Conservation (phyloP, 768 basidiomycete species). For the Lactarius akahatsu region DNA sequence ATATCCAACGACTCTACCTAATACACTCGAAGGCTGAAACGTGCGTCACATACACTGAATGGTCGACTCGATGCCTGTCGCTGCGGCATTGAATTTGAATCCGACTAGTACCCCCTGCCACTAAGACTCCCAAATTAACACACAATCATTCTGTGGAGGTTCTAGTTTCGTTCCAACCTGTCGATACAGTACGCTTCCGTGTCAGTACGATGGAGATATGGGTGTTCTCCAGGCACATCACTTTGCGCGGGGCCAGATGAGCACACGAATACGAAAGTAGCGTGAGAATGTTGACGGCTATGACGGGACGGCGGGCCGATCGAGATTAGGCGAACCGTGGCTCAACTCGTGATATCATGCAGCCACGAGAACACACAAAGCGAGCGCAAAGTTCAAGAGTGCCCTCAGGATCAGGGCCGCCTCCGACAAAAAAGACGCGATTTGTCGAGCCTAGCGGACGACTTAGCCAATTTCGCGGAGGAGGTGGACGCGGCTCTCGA, state of each 20-base stretch:
- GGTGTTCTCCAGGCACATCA: too few relatives aligned
- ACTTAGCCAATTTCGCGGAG: constrained; percentile 73
- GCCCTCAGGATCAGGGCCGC: constrained; percentile 29
- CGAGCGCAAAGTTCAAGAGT: constrained; percentile 20
- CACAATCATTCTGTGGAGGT: not conserved
- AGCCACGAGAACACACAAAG: constrained; percentile 31
- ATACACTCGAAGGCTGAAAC: not conserved
- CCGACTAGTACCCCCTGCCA: not conserved
- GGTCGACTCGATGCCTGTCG: not conserved
- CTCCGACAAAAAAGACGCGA: constrained; percentile 65
- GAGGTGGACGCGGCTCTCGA: constrained; percentile 77
- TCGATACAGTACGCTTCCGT: not conserved
- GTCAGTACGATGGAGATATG: not conserved
- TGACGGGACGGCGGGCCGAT: not conserved
- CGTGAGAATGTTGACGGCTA: not conserved
- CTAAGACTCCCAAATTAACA: not conserved
- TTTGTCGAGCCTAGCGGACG: constrained; percentile 75
- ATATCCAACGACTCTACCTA: not conserved
- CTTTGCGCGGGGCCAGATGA: too few relatives aligned
- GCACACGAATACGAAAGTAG: not conserved
- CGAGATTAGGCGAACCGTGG: not conserved
- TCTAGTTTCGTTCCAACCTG: not conserved
- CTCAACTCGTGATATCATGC: constrained; percentile 25
- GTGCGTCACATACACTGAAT: not conserved
- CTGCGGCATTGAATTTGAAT: too few relatives aligned